phyloP scores from a whole-genome alignment of 306 rosid genomes.

The Rubus parviflorus region DNA sequence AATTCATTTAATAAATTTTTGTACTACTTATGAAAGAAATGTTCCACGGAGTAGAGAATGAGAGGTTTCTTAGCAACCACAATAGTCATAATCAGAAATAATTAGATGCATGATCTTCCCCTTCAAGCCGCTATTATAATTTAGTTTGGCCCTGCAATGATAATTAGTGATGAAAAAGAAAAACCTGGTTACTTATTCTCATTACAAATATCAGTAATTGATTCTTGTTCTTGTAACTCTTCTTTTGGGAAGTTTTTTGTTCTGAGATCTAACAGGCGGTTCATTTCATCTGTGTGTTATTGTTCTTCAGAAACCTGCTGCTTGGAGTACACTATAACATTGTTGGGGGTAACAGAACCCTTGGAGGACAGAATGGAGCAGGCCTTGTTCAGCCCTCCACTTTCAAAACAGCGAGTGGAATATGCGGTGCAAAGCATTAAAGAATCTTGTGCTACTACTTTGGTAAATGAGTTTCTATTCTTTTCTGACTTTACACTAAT shows the following conservation, averaged over 20 bases:
- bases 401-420: constrained; percentile 94
- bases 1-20: neutral
- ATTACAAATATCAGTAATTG: neutral
- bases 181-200: constrained; percentile 5
- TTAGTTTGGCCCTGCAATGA: constrained; percentile 1
- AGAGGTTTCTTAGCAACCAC: neutral
- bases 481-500: constrained; percentile 20
- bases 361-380: constrained; percentile 96
- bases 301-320: constrained; percentile 51
- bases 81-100: constrained; percentile 7
- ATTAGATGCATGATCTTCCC: constrained; percentile 5
- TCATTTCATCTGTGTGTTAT: constrained; percentile 6
- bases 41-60: neutral
- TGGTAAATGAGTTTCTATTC: constrained; percentile 51
- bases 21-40: neutral
- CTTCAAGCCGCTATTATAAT: neutral
- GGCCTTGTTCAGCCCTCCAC: constrained; percentile 95
- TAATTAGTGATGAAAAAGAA: neutral
- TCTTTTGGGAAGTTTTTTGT: neutral
- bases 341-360: constrained; percentile 73
- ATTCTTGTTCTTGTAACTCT: neutral
- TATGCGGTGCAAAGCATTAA: constrained; percentile 74
- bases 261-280: neutral
- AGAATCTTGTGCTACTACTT: constrained; percentile 63
- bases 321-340: constrained; percentile 58